Evolutionary conservation across 495 filamentous ascomycete genomes (phyloP).

Genomic region (Aspergillus heteromorphus): DNA sequence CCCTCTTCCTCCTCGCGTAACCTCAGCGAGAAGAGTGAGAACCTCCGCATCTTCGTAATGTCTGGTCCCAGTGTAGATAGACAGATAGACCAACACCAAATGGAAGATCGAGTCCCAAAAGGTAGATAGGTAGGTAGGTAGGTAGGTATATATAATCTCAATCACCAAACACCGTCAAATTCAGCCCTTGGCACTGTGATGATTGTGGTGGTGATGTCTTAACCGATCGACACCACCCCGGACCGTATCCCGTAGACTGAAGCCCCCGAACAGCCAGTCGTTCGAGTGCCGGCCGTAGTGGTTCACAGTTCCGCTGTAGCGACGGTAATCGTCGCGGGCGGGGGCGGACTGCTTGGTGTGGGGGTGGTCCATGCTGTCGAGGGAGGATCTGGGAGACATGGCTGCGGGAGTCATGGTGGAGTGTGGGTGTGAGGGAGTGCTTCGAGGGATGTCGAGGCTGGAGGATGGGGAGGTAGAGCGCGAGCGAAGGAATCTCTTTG

Average conservation of each 20-base stretch:
- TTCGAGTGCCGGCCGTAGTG: constrained; percentile 46
- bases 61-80: too few relatives aligned
- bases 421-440: neutral
- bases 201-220: constrained; percentile 15
- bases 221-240: constrained; percentile 46
- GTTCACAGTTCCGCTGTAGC: constrained; percentile 37
- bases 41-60: too few relatives aligned
- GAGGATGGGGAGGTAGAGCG: constrained; percentile 17
- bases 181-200: constrained; percentile 14
- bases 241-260: constrained; percentile 43
- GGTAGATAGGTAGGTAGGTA: too few relatives aligned
- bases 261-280: constrained; percentile 46
- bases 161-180: neutral
- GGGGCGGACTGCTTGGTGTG: constrained; percentile 16
- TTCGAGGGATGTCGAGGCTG: constrained; percentile 22
- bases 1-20: too few relatives aligned
- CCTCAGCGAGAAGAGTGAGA: too few relatives aligned
- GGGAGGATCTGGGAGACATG: constrained; percentile 21
- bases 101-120: too few relatives aligned
- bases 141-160: neutral
- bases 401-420: constrained; percentile 15
- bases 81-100: too few relatives aligned
- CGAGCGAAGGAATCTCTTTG: constrained; percentile 12
- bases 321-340: constrained; percentile 32
- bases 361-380: neutral